These are phyloP conservation scores for Saccharomycopsis oosterbeekiorum DNA, from an alignment of 805 yeast genomes.

Conservation along the genomic window DNA sequence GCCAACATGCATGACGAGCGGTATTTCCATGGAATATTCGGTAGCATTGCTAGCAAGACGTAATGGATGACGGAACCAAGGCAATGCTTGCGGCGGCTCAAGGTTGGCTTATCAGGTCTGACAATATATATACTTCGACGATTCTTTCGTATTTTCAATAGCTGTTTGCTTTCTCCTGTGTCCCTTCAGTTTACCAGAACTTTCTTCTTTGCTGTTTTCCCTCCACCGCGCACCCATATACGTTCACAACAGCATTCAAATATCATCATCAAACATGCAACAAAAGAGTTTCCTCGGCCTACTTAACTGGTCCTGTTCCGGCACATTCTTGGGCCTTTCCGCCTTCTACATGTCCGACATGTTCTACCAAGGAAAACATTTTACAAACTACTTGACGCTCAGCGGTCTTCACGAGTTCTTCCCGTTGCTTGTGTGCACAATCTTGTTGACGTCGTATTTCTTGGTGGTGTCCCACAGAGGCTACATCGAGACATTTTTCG, in stretches of 20 bases:
- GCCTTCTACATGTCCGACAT: background rate
- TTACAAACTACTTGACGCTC: background rate
- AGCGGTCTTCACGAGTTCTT: background rate
- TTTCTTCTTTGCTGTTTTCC: too few species aligned
- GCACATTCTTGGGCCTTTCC: background rate
- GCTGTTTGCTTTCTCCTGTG: too few species aligned
- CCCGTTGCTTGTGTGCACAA: background rate
- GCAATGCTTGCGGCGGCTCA: too few species aligned
- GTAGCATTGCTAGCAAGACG: background rate
- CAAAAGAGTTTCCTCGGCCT: background rate
- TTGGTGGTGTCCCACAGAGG: constrained; percentile 12
- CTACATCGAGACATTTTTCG: constrained; percentile 12
- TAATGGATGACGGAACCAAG: too few species aligned
- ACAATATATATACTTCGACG: background rate
- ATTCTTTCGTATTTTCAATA: too few species aligned
- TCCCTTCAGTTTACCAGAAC: too few species aligned
- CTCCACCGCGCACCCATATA: too few species aligned
- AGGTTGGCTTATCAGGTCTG: too few species aligned
- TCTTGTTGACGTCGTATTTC: background rate
- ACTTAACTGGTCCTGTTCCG: background rate
- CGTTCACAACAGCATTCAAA: background rate
- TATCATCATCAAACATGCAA: background rate
- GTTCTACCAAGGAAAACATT: background rate
- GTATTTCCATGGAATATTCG: background rate
- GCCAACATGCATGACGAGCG: background rate